Evolutionary conservation across 2,329 filamentous ascomycete species (phyloP).

Genomic region (Penicillium sp.): DNA sequence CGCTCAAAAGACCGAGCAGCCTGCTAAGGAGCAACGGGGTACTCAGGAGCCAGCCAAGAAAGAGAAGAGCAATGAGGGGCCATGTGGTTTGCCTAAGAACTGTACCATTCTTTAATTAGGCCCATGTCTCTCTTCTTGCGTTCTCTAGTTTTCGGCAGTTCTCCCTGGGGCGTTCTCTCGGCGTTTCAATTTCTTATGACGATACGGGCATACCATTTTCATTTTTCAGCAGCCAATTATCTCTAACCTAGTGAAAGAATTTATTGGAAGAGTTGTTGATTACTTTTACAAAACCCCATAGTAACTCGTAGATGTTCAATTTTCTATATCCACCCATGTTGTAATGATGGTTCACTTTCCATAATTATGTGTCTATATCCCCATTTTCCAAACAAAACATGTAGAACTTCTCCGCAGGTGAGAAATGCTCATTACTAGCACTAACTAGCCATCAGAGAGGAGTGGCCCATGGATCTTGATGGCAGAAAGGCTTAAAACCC

Average conservation of each 20-base stretch:
- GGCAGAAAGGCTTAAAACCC: too few species aligned
- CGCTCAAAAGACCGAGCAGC: conserved; percentile 26
- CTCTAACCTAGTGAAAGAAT: neutral
- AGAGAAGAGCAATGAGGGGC: conserved; percentile 56
- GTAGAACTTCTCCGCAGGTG: too few species aligned
- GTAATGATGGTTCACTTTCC: neutral
- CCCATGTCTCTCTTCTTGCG: conserved; percentile 13
- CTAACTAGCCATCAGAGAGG: too few species aligned
- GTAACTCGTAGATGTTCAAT: neutral
- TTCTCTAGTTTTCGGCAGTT: conserved; percentile 14
- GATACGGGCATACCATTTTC: conserved; percentile 1
- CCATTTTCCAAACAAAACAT: too few species aligned
- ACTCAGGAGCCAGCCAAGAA: conserved; percentile 44
- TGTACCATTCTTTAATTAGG: conserved; percentile 63
- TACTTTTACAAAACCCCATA: neutral
- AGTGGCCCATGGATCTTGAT: too few species aligned
- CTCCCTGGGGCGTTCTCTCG: conserved; percentile 17
- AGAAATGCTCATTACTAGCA: too few species aligned
- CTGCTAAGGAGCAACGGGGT: conserved; percentile 27
- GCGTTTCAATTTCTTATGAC: conserved; percentile 17
- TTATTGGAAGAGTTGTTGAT: neutral
- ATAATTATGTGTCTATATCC: too few species aligned
- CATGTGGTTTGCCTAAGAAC: conserved; percentile 75
- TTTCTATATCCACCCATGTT: neutral
- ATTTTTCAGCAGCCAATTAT: neutral